Evolutionary conservation across 345 rosid genomes (phyloP).

Genomic region (Microcos paniculata): DNA sequence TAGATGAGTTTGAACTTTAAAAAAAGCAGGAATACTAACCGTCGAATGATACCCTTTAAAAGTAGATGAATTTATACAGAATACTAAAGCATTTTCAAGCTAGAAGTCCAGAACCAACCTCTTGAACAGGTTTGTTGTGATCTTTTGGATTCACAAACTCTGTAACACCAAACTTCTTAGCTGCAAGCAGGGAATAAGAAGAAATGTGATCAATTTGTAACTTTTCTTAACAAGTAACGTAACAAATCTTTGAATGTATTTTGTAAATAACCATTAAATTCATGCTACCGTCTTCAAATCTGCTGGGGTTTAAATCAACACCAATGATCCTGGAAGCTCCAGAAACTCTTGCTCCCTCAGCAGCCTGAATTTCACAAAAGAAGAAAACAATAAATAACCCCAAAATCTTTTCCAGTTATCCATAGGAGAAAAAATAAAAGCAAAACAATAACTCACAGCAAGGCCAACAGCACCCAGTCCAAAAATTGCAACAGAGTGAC

Average conservation of each 20-base stretch:
- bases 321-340: conserved; percentile 78
- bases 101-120: conserved; percentile 32
- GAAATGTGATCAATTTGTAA: neutral
- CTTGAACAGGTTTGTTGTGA: conserved; percentile 64
- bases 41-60: neutral
- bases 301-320: conserved; percentile 62
- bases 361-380: conserved; percentile 42
- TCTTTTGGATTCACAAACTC: conserved; percentile 75
- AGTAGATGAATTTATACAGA: neutral
- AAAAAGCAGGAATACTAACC: neutral
- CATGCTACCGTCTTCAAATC: conserved; percentile 46
- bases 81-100: neutral
- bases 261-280: neutral
- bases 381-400: neutral
- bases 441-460: conserved; percentile 37
- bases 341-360: conserved; percentile 73
- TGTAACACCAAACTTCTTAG: conserved; percentile 62
- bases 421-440: neutral
- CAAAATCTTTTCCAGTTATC: neutral
- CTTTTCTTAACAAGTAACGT: neutral
- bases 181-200: conserved; percentile 34
- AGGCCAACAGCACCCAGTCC: conserved; percentile 85
- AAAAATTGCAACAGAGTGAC: conserved; percentile 61
- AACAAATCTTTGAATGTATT: neutral
- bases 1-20: neutral